phyloP scores from a whole-genome alignment of 2,329 filamentous ascomycete species.

The Verticillium nonalfalfae region DNA sequence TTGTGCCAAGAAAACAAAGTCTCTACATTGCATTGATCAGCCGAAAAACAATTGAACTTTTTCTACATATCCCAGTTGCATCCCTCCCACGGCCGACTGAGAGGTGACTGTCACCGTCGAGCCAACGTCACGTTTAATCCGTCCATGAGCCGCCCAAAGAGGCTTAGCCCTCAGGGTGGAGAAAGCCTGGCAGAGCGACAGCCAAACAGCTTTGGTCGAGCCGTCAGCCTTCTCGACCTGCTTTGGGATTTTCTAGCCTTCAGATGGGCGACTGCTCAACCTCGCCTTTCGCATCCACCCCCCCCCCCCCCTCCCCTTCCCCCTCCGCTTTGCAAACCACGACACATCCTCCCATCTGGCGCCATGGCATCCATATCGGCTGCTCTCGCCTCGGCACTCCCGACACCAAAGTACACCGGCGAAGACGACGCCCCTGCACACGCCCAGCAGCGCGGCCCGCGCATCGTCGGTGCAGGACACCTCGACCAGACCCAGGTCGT shows the following conservation, averaged over 20 bases:
- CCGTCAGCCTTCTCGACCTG: background rate
- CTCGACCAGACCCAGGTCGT: constrained; percentile 84
- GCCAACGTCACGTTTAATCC: background rate
- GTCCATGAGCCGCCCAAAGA: background rate
- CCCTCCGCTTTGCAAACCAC: background rate
- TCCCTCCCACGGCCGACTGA: too few species aligned
- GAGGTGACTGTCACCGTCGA: background rate
- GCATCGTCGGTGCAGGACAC: constrained; percentile 73
- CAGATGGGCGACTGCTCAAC: background rate
- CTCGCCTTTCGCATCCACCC: background rate
- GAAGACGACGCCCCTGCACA: constrained; percentile 71
- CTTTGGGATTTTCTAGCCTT: background rate
- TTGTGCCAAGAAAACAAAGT: too few species aligned
- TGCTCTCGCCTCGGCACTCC: constrained; percentile 73
- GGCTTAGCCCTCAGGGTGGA: background rate
- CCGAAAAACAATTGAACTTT: too few species aligned
- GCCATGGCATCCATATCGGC: constrained; percentile 61
- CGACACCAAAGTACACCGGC: constrained; percentile 85
- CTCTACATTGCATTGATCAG: too few species aligned
- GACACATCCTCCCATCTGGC: background rate
- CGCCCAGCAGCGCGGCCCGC: constrained; percentile 70
- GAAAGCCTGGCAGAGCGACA: background rate
- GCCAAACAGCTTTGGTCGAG: background rate
- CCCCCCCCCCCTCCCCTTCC: background rate
- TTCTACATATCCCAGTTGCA: too few species aligned